phyloP scores from a whole-genome alignment of 257 asterid species.

The Nyctanthes arbortristis region DNA sequence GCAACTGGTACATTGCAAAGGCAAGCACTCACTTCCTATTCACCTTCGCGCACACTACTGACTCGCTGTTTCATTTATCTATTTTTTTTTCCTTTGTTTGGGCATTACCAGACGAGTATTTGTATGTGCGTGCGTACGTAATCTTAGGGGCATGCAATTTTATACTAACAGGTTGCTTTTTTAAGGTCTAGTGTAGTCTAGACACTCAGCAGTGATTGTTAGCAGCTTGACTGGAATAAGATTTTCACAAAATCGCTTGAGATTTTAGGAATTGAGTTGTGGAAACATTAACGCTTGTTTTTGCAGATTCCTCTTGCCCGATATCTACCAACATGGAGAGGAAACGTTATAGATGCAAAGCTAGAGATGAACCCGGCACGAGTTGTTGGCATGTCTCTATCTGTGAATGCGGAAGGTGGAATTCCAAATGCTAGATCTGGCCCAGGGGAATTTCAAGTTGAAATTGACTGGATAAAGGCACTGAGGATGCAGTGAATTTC shows the following conservation, averaged over 20 bases:
- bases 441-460: conserved; percentile 78
- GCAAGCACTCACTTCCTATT: conserved; percentile 43
- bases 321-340: conserved; percentile 94
- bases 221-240: neutral
- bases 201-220: neutral
- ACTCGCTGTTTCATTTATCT: too few relatives aligned
- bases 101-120: too few relatives aligned
- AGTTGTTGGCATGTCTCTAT: conserved; percentile 74
- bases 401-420: conserved; percentile 86
- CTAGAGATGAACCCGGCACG: conserved; percentile 94
- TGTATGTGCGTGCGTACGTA: too few relatives aligned
- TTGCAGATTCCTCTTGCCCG: conserved; percentile 84
- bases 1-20: conserved; percentile 90
- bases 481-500: conserved; percentile 44
- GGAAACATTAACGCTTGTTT: conserved; percentile 2
- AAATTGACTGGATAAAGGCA: conserved; percentile 93
- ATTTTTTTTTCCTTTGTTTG: neutral
- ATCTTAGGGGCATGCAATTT: neutral
- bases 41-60: too few relatives aligned
- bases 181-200: neutral
- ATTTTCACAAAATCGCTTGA: neutral
- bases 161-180: too few relatives aligned
- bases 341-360: conserved; percentile 76
- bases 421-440: conserved; percentile 71
- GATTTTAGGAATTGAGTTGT: conserved; percentile 5